phyloP scores from a whole-genome alignment of 805 yeast species.

The Wickerhamomyces ciferrii region DNA sequence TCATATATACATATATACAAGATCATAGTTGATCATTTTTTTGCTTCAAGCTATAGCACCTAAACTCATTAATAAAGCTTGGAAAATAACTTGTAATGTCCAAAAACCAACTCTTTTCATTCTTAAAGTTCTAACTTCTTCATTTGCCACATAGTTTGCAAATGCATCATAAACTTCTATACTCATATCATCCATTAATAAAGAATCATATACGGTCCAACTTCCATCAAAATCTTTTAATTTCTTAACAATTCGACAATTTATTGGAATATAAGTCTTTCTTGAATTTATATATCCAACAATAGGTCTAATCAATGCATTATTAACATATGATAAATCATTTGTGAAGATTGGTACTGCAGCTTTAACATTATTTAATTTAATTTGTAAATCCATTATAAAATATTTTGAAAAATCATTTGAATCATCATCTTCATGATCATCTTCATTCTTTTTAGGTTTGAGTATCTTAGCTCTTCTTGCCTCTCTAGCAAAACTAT shows the following conservation, averaged over 20 bases:
- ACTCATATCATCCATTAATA: constrained; percentile 86
- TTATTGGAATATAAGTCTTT: constrained; percentile 83
- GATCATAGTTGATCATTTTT: too few relatives aligned
- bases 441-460: constrained; percentile 4
- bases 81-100: constrained; percentile 83
- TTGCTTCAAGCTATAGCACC: constrained; percentile 56
- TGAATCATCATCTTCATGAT: constrained; percentile 12
- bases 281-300: constrained; percentile 92
- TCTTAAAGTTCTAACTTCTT: constrained; percentile 65
- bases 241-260: constrained; percentile 75
- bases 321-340: constrained; percentile 88
- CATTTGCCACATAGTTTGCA: constrained; percentile 84
- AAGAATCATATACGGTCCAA: constrained; percentile 92
- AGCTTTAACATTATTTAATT: constrained; percentile 83
- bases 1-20: not conserved
- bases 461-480: constrained; percentile 26
- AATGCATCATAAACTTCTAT: constrained; percentile 88
- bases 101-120: constrained; percentile 87
- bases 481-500: constrained; percentile 43
- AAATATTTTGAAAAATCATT: constrained; percentile 47
- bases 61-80: constrained; percentile 74
- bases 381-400: constrained; percentile 73
- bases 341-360: constrained; percentile 80
- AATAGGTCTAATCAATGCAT: constrained; percentile 89
- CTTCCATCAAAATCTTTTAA: constrained; percentile 87